A percentile compares a stretch with the other conserved stretches of the same genome.
Conservation (phyloP, 1,139 yeast species). For the Taphrina pruni region DNA sequence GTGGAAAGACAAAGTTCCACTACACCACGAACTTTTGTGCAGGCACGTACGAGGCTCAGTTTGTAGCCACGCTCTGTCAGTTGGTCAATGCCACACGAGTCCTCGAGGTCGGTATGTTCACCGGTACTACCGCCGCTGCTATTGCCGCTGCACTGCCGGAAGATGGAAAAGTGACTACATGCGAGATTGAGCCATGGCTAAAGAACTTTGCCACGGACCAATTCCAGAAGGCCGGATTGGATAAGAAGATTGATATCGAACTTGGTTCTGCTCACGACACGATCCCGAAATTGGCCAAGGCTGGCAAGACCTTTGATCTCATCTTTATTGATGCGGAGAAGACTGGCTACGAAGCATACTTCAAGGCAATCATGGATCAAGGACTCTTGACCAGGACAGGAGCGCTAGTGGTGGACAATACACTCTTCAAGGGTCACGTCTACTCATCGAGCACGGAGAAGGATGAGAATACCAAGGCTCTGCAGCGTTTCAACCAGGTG, state of each 20-base stretch:
- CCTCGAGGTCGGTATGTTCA: constrained; percentile 41
- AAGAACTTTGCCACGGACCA: constrained; percentile 22
- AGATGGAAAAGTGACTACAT: constrained; percentile 37
- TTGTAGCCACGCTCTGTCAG: constrained; percentile 37
- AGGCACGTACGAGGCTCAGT: constrained; percentile 41
- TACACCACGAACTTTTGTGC: constrained; percentile 41
- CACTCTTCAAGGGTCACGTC: constrained; percentile 41
- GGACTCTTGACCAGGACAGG: constrained; percentile 36
- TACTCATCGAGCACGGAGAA: constrained; percentile 18
- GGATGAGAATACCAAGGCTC: constrained; percentile 28
- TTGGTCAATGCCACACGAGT: constrained; percentile 35
- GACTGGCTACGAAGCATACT: constrained; percentile 40
- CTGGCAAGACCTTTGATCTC: constrained; percentile 31
- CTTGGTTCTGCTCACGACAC: constrained; percentile 40
- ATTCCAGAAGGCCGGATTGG: constrained; percentile 37
- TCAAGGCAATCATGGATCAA: constrained; percentile 33
- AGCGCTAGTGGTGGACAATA: constrained; percentile 40
- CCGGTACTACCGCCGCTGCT: constrained; percentile 40
- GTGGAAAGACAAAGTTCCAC: constrained; percentile 37
- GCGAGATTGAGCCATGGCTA: constrained; percentile 40
- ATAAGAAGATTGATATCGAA: constrained; percentile 34
- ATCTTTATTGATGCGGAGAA: constrained; percentile 42
- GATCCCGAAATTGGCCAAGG: constrained; percentile 32
- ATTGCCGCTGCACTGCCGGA: constrained; percentile 35
- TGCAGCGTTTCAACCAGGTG: constrained; percentile 33